These are phyloP conservation scores for Tuber aestivum DNA, from an alignment of 495 filamentous ascomycete species.

Conservation along the genomic window DNA sequence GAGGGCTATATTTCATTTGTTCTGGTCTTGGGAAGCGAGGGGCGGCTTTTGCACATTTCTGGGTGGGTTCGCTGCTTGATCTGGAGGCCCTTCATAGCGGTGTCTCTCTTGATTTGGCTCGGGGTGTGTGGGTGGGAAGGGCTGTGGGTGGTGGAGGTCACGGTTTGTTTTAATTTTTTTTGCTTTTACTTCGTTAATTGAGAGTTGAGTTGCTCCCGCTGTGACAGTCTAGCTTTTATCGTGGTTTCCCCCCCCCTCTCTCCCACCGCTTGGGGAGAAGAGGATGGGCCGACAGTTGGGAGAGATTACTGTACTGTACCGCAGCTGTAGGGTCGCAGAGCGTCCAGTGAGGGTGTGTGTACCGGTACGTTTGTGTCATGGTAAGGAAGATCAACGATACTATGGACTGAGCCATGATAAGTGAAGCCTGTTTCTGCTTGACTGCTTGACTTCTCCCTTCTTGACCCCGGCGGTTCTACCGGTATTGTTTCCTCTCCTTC, in stretches of 20 bases:
- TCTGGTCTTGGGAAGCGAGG: slow-evolving; percentile 29
- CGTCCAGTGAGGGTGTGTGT: background rate
- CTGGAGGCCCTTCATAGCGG: background rate
- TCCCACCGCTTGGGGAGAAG: background rate
- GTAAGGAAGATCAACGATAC: background rate
- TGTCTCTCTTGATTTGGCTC: background rate
- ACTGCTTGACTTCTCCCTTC: background rate
- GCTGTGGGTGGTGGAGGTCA: background rate
- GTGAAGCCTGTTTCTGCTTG: background rate
- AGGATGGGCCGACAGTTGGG: background rate
- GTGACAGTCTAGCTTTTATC: background rate
- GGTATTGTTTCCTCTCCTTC: background rate
- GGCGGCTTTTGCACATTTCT: slow-evolving; percentile 3
- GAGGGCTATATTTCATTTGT: slow-evolving; percentile 39
- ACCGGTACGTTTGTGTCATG: background rate
- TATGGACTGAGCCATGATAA: background rate
- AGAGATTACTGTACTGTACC: background rate
- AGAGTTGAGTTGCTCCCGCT: background rate
- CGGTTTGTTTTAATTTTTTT: background rate
- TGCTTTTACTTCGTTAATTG: background rate
- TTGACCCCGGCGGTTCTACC: background rate
- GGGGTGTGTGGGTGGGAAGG: background rate
- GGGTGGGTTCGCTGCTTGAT: slow-evolving; percentile 9
- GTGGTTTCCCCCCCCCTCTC: no score
- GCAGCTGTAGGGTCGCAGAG: background rate